Evolutionary conservation across 805 yeast genomes (phyloP).

Genomic region (Spathaspora passalidarum): DNA sequence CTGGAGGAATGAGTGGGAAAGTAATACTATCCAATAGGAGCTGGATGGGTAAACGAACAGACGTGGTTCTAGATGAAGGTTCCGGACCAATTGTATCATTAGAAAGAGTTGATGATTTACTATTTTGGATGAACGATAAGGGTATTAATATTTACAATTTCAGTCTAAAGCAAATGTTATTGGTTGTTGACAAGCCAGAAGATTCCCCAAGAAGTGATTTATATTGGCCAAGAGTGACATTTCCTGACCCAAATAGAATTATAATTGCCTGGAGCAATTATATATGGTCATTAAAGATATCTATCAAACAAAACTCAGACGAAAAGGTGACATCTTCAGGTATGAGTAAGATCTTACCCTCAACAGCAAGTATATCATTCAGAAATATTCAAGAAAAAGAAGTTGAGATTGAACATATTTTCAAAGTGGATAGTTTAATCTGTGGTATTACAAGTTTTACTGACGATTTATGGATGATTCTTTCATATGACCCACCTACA

Average conservation of each 20-base stretch:
- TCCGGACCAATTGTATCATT: slow-evolving; percentile 70
- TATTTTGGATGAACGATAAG: slow-evolving; percentile 80
- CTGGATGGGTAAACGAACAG: slow-evolving; percentile 82
- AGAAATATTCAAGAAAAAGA: slow-evolving; percentile 43
- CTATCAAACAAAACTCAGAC: slow-evolving; percentile 15
- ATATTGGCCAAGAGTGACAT: slow-evolving; percentile 76
- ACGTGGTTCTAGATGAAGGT: slow-evolving; percentile 56
- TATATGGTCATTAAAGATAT: slow-evolving; percentile 65
- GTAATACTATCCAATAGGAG: slow-evolving; percentile 70
- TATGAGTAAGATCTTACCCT: slow-evolving; percentile 43
- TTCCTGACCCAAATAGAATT: slow-evolving; percentile 62
- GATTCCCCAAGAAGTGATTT: slow-evolving; percentile 66
- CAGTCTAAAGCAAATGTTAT: slow-evolving; percentile 45
- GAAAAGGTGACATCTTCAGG: slow-evolving; percentile 18
- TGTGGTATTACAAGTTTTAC: slow-evolving; percentile 78
- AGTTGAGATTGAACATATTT: slow-evolving; percentile 47
- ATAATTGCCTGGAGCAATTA: slow-evolving; percentile 81
- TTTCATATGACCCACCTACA: slow-evolving; percentile 49
- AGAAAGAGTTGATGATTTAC: slow-evolving; percentile 56
- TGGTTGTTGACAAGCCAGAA: slow-evolving; percentile 54
- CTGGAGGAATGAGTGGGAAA: slow-evolving; percentile 90
- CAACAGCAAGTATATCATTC: slow-evolving; percentile 53
- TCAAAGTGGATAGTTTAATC: slow-evolving; percentile 49
- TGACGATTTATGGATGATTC: slow-evolving; percentile 64
- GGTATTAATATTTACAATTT: slow-evolving; percentile 73